These are phyloP conservation scores for Solanum microdontum DNA, from an alignment of 257 asterid species.

Conservation along the genomic window DNA sequence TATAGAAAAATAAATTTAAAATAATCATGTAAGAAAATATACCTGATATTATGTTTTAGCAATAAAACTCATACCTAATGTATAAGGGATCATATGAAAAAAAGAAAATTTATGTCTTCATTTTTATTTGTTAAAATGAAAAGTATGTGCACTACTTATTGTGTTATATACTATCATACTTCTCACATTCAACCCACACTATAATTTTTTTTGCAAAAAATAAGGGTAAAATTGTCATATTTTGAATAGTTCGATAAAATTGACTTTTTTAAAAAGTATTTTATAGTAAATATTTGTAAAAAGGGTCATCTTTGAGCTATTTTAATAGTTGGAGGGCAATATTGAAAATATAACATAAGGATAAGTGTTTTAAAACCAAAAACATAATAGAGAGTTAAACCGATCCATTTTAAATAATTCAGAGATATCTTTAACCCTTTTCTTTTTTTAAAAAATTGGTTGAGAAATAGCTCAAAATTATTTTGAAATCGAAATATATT, in stretches of 20 bases:
- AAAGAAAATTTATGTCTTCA: not conserved
- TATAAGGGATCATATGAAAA: not conserved
- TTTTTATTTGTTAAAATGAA: not conserved
- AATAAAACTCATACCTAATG: not conserved
- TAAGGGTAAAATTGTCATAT: not conserved
- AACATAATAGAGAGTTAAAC: not conserved
- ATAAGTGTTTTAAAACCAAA: not conserved
- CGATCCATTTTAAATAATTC: not conserved
- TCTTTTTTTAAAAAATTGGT: not conserved
- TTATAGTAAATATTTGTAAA: not conserved
- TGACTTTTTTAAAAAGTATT: not conserved
- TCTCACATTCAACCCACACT: not conserved
- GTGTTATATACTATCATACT: not conserved
- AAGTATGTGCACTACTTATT: not conserved
- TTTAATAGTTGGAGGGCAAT: not conserved
- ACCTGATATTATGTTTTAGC: not conserved
- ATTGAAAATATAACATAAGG: not conserved
- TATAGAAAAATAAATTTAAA: not conserved
- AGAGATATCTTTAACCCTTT: not conserved
- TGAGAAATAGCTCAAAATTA: not conserved
- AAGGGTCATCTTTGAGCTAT: not conserved
- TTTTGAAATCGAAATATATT: not conserved
- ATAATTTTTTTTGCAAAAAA: not conserved
- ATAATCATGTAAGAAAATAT: not conserved
- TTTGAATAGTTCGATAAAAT: not conserved